Percentiles rank a stretch among this genome's conserved stretches.
phyloP scores from a whole-genome alignment of 1,284 basidiomycete species.

The Sporisorium sorghi region DNA sequence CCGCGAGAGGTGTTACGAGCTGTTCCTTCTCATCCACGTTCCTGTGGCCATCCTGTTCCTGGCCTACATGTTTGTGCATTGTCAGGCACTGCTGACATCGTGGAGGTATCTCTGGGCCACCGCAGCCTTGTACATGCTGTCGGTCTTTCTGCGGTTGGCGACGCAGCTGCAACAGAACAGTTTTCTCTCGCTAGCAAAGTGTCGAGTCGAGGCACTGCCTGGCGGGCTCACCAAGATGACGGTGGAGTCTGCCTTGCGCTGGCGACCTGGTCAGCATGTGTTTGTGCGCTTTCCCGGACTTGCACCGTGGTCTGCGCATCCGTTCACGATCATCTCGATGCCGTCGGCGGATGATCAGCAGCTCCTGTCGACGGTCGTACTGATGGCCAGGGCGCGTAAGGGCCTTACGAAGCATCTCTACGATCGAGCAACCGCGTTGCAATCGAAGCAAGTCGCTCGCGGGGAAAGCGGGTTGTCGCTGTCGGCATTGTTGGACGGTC shows the following conservation, averaged over 20 bases:
- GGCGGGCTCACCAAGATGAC: constrained; percentile 46
- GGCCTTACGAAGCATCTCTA: constrained; percentile 47
- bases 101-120: constrained; percentile 56
- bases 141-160: constrained; percentile 46
- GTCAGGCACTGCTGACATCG: constrained; percentile 43
- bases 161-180: constrained; percentile 28
- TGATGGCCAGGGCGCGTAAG: constrained; percentile 47
- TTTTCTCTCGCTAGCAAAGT: constrained; percentile 39
- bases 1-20: constrained; percentile 61
- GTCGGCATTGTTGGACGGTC: constrained; percentile 55
- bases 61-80: constrained; percentile 59
- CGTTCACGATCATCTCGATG: constrained; percentile 63
- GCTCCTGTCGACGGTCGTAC: constrained; percentile 40
- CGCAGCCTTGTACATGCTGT: constrained; percentile 47
- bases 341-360: constrained; percentile 41
- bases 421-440: constrained; percentile 10
- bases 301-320: constrained; percentile 51
- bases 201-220: constrained; percentile 35
- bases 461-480: constrained; percentile 4
- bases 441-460: not conserved
- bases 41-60: constrained; percentile 54
- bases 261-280: constrained; percentile 64
- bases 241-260: constrained; percentile 52
- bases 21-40: constrained; percentile 64
- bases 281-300: constrained; percentile 62